phyloP scores from a whole-genome alignment of 331 rosid genomes.

The Acacia concinna region DNA sequence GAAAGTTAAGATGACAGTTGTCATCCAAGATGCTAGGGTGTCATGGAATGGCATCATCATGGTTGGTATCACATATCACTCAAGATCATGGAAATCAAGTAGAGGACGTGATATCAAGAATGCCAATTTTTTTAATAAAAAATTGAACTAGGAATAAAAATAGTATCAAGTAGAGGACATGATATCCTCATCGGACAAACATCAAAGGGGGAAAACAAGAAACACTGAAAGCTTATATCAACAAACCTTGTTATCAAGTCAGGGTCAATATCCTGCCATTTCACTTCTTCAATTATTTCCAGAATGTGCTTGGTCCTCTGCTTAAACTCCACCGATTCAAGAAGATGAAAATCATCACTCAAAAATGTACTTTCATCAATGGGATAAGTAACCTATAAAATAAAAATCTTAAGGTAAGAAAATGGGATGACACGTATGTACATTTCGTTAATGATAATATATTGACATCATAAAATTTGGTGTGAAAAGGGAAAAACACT shows the following conservation, averaged over 20 bases:
- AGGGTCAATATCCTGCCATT: conserved; percentile 82
- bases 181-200: not conserved
- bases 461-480: not conserved
- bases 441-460: conserved; percentile 13
- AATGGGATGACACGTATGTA: not conserved
- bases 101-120: too few species aligned
- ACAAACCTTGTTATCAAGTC: conserved; percentile 81
- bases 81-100: too few species aligned
- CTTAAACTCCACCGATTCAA: conserved; percentile 82
- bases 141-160: not conserved
- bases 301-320: conserved; percentile 80
- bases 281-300: conserved; percentile 81
- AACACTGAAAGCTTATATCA: conserved; percentile 25
- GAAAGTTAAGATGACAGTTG: not conserved
- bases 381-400: conserved; percentile 61
- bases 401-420: conserved; percentile 26
- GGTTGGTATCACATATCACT: too few species aligned
- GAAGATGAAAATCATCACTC: conserved; percentile 91
- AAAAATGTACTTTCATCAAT: conserved; percentile 62
- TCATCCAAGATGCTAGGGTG: not conserved
- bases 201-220: not conserved
- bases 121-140: too few species aligned
- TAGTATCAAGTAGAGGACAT: not conserved
- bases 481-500: not conserved
- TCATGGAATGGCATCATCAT: not conserved